A percentile compares a stretch with the other conserved stretches of the same genome.
Conservation (phyloP, 2,329 filamentous ascomycete genomes). For the Colletotrichum limetticola region DNA sequence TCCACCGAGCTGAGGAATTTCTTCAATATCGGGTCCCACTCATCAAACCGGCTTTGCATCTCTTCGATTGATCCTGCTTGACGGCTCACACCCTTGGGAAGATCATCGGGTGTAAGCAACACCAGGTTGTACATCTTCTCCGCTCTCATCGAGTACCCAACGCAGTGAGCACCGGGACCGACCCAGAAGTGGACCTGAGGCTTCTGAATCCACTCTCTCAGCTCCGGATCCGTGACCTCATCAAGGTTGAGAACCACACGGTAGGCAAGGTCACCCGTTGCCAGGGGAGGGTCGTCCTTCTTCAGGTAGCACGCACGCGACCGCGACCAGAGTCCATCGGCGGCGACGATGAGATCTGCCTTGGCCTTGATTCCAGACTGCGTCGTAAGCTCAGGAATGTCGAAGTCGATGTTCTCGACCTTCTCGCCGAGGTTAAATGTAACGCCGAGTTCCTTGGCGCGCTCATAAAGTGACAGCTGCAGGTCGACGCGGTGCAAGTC, state of each 20-base stretch:
- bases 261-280: slow-evolving; percentile 74
- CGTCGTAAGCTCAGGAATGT: slow-evolving; percentile 52
- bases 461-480: slow-evolving; percentile 61
- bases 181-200: slow-evolving; percentile 71
- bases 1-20: slow-evolving; percentile 61
- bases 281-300: slow-evolving; percentile 57
- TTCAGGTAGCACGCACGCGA: slow-evolving; percentile 62
- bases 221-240: slow-evolving; percentile 60
- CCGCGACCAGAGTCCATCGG: slow-evolving; percentile 72
- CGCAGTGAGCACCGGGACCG: slow-evolving; percentile 69
- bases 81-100: slow-evolving; percentile 63
- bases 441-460: slow-evolving; percentile 65
- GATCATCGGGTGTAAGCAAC: slow-evolving; percentile 71
- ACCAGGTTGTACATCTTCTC: slow-evolving; percentile 74
- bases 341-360: slow-evolving; percentile 69
- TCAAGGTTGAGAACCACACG: slow-evolving; percentile 66
- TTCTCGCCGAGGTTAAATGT: slow-evolving; percentile 58
- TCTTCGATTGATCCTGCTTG: slow-evolving; percentile 66
- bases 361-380: slow-evolving; percentile 48
- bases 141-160: slow-evolving; percentile 69
- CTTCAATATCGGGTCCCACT: slow-evolving; percentile 71
- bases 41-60: slow-evolving; percentile 68
- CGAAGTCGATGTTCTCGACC: slow-evolving; percentile 60
- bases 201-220: slow-evolving; percentile 63
- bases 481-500: slow-evolving; percentile 73